Evolutionary conservation across 176 grass and related monocot species (phyloP).

Genomic region (Poa annua): DNA sequence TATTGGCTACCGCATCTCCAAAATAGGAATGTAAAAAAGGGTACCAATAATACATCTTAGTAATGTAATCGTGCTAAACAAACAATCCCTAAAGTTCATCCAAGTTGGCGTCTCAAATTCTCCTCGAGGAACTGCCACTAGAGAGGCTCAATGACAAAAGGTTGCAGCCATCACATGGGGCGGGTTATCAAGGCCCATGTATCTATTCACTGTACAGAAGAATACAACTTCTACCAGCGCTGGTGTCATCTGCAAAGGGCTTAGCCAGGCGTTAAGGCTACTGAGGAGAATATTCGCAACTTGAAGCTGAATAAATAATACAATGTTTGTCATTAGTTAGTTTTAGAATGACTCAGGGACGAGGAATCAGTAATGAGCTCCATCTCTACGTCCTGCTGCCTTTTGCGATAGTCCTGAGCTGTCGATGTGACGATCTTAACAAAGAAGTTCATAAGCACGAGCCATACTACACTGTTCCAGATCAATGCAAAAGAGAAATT

Average conservation of each 20-base stretch:
- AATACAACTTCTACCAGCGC: slow-evolving; percentile 42
- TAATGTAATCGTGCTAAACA: slow-evolving; percentile 39
- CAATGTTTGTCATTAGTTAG: slow-evolving; percentile 35
- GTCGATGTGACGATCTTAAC: slow-evolving; percentile 81
- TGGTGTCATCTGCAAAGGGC: slow-evolving; percentile 43
- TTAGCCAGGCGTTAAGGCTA: slow-evolving; percentile 24
- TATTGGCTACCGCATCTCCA: slow-evolving; percentile 24
- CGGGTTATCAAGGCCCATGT: slow-evolving; percentile 20
- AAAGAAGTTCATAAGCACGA: slow-evolving; percentile 87
- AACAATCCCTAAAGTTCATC: slow-evolving; percentile 45
- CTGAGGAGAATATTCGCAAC: slow-evolving; percentile 28
- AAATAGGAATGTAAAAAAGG: slow-evolving; percentile 6
- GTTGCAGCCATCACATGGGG: slow-evolving; percentile 41
- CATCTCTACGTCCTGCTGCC: slow-evolving; percentile 82
- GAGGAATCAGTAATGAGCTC: slow-evolving; percentile 45
- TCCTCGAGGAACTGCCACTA: slow-evolving; percentile 31
- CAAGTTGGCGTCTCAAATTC: slow-evolving; percentile 42
- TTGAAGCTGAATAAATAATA: slow-evolving; percentile 51
- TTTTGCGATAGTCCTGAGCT: slow-evolving; percentile 77
- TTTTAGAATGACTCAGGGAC: slow-evolving; percentile 17
- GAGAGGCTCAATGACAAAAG: slow-evolving; percentile 48
- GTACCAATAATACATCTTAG: slow-evolving; percentile 31
- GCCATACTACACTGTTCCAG: slow-evolving; percentile 87
- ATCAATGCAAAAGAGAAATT: slow-evolving; percentile 86
- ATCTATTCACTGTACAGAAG: slow-evolving; percentile 47